Evolutionary conservation across 108 stramenopile genomes (phyloP).

Genomic region (Pseudonitzschia pungens): DNA sequence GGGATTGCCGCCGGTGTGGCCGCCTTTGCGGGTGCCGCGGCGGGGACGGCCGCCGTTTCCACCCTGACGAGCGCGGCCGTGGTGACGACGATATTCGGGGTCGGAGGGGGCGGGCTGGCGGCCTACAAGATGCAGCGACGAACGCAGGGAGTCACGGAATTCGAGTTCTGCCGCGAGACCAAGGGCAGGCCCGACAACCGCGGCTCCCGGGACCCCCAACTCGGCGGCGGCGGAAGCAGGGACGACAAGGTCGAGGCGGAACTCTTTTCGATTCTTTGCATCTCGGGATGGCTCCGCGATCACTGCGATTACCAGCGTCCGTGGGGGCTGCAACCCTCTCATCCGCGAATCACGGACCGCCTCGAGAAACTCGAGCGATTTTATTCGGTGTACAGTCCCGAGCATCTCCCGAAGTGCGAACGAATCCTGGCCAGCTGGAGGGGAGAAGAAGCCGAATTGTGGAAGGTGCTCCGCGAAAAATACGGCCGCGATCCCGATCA

Average conservation of each 20-base stretch:
- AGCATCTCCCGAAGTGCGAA: conserved; percentile 59
- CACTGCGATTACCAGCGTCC: conserved; percentile 79
- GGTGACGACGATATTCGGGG: conserved; percentile 83
- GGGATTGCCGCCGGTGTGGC: conserved; percentile 76
- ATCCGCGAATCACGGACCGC: conserved; percentile 63
- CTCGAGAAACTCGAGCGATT: conserved; percentile 74
- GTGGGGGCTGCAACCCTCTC: conserved; percentile 79
- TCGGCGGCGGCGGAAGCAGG: not conserved
- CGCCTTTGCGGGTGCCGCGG: conserved; percentile 71
- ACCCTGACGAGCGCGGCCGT: conserved; percentile 74
- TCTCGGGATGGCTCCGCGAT: conserved; percentile 85
- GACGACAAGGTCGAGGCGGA: conserved; percentile 57
- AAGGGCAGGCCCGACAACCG: conserved; percentile 7
- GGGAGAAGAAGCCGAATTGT: conserved; percentile 71
- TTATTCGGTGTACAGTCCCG: conserved; percentile 74
- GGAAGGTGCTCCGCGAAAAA: conserved; percentile 65
- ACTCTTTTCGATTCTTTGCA: conserved; percentile 72
- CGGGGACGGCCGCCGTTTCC: conserved; percentile 67
- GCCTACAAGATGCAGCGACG: conserved; percentile 83
- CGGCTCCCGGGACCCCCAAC: not conserved
- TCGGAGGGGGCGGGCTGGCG: conserved; percentile 81
- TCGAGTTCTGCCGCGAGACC: conserved; percentile 64
- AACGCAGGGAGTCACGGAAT: conserved; percentile 82
- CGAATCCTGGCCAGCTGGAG: conserved; percentile 75
- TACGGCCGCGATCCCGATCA: conserved; percentile 80